These are phyloP conservation scores for Colletotrichum eleusines DNA, from an alignment of 2,329 filamentous ascomycete genomes.

Conservation along the genomic window DNA sequence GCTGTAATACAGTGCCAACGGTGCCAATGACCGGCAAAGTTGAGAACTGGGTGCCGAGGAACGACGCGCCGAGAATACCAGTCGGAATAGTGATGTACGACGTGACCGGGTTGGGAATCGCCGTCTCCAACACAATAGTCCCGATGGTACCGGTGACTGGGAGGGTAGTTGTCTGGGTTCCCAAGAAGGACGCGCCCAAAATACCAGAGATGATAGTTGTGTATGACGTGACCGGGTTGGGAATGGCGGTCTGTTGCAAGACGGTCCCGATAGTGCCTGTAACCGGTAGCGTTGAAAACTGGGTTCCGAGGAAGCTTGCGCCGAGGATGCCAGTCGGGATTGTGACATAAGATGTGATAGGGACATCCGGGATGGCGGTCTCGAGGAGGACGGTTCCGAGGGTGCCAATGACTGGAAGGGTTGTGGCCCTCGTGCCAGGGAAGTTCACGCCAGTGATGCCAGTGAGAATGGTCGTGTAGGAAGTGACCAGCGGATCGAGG, in stretches of 20 bases:
- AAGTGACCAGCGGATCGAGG: not conserved
- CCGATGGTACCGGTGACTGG: conserved; percentile 1
- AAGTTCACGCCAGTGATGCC: conserved; percentile 6
- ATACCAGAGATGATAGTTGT: conserved; percentile 18
- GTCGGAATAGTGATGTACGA: not conserved
- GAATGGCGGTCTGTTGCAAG: conserved; percentile 9
- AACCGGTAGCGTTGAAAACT: not conserved
- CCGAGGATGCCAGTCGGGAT: conserved; percentile 11
- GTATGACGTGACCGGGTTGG: conserved; percentile 5
- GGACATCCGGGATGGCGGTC: conserved; percentile 6
- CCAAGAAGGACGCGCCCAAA: conserved; percentile 8
- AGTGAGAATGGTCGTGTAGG: conserved; percentile 23
- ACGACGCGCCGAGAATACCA: not conserved
- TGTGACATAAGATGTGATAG: conserved; percentile 8
- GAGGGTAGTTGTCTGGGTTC: conserved; percentile 7
- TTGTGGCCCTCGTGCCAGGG: conserved; percentile 7
- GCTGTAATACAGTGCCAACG: not conserved
- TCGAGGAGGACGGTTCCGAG: conserved; percentile 19
- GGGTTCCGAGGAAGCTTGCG: conserved; percentile 6
- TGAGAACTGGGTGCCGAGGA: conserved; percentile 3
- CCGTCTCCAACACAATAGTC: conserved; percentile 3
- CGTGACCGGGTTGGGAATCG: conserved; percentile 5
- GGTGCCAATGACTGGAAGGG: not conserved
- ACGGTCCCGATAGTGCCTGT: conserved; percentile 17
- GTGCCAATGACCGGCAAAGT: not conserved